Evolutionary conservation across 371 early-diverging fungal species (phyloP).

Genomic region (Quaeritorhiza haematococci): DNA sequence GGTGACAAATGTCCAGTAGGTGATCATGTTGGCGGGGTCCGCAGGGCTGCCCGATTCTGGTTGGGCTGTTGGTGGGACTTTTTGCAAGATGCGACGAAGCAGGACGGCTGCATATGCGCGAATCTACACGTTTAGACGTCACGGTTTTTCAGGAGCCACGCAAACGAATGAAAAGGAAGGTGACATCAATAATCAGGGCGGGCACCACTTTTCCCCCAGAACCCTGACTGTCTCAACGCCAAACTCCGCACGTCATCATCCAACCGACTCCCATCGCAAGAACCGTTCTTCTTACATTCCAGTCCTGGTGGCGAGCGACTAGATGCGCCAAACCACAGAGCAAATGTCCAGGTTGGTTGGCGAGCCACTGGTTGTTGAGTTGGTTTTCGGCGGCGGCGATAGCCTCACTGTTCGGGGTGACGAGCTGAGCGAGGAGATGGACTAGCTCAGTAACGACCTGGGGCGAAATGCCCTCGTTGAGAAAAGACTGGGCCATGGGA

Average conservation of each 20-base stretch:
- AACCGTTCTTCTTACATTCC: conserved; percentile 31
- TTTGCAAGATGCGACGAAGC: no score
- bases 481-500: no score
- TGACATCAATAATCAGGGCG: no score
- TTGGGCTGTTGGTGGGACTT: no score
- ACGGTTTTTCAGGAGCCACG: neutral
- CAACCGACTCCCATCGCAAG: no score
- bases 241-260: no score
- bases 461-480: conserved; percentile 18
- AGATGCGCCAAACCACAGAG: conserved; percentile 66
- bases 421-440: conserved; percentile 38
- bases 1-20: conserved; percentile 68
- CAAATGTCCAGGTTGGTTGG: conserved; percentile 61
- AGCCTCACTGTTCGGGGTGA: conserved; percentile 19
- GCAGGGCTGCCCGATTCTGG: conserved; percentile 38
- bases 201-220: no score
- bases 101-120: conserved; percentile 86
- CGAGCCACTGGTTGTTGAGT: conserved; percentile 65
- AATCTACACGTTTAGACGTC: conserved; percentile 51
- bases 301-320: conserved; percentile 39
- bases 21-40: conserved; percentile 20
- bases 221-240: no score
- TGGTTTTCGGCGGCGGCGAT: conserved; percentile 61
- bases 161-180: neutral
- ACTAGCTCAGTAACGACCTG: conserved; percentile 20